phyloP scores from a whole-genome alignment of 2,329 filamentous ascomycete genomes.

The Fusarium agapanthi region DNA sequence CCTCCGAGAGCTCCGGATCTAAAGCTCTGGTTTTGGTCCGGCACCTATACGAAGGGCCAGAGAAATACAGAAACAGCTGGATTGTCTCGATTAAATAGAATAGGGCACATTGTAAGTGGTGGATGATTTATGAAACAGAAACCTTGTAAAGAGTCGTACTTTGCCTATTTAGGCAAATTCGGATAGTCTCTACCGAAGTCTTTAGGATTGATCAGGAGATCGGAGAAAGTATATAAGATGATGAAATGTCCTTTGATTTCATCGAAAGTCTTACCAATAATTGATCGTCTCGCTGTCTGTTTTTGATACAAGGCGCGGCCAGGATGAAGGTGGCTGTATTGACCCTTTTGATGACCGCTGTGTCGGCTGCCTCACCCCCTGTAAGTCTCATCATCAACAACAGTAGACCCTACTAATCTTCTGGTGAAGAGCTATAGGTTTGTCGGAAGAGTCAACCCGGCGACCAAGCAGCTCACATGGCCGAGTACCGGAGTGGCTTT shows the following conservation, averaged over 20 bases:
- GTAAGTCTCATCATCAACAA: neutral
- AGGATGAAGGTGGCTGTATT: constrained; percentile 13
- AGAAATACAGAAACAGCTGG: neutral
- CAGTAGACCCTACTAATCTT: neutral
- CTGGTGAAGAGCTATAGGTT: constrained; percentile 28
- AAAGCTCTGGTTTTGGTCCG: neutral
- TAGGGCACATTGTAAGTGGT: constrained; percentile 1
- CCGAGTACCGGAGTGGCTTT: constrained; percentile 54
- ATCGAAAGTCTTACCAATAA: too few species aligned
- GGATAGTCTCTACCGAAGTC: constrained; percentile 14
- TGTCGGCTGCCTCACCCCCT: constrained; percentile 2
- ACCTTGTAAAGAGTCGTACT: neutral
- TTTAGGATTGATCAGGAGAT: neutral
- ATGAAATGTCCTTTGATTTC: neutral
- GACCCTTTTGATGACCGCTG: neutral
- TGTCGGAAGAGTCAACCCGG: constrained; percentile 53
- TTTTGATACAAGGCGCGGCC: neutral
- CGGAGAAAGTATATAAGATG: neutral
- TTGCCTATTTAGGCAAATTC: constrained; percentile 18
- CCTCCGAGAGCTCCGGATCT: neutral
- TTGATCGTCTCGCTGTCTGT: neutral
- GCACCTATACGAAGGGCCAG: neutral
- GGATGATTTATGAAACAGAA: constrained; percentile 12
- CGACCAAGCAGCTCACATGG: constrained; percentile 55
- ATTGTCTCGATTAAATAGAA: neutral